Conservation (phyloP, 495 filamentous ascomycete species). For the Hypomontagnella submonticulosa region DNA sequence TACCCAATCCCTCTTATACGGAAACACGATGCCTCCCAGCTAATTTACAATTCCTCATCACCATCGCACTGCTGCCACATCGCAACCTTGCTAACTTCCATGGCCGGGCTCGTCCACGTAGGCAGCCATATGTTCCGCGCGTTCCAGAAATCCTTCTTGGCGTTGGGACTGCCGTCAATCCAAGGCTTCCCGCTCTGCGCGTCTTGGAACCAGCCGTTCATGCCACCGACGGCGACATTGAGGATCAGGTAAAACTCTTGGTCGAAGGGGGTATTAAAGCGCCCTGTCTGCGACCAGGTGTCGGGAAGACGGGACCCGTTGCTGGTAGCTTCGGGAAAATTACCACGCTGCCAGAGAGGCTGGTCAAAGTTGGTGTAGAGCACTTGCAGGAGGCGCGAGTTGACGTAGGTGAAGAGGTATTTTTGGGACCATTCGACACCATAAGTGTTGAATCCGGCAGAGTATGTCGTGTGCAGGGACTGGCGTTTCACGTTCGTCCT, state of each 20-base stretch:
- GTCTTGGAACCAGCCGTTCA: slow-evolving; percentile 88
- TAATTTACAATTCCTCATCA: slow-evolving; percentile 54
- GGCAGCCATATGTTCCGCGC: slow-evolving; percentile 73
- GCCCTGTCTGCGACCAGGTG: slow-evolving; percentile 73
- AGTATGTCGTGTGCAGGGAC: slow-evolving; percentile 80
- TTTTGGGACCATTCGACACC: slow-evolving; percentile 89
- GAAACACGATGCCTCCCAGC: not conserved
- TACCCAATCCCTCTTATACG: not conserved
- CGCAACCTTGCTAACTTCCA: slow-evolving; percentile 77
- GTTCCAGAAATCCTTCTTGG: slow-evolving; percentile 79
- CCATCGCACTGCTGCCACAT: slow-evolving; percentile 83
- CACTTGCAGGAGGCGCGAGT: slow-evolving; percentile 81
- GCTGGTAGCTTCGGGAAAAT: slow-evolving; percentile 72
- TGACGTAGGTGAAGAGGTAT: slow-evolving; percentile 87
- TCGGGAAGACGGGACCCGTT: slow-evolving; percentile 77
- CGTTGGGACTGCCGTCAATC: slow-evolving; percentile 72
- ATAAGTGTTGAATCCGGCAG: slow-evolving; percentile 74
- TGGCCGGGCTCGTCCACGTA: slow-evolving; percentile 76
- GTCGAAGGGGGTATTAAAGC: slow-evolving; percentile 78
- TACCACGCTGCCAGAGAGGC: slow-evolving; percentile 77
- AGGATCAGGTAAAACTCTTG: slow-evolving; percentile 83
- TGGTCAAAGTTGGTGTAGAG: slow-evolving; percentile 80
- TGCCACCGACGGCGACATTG: slow-evolving; percentile 83
- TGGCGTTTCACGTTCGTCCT: slow-evolving; percentile 78
- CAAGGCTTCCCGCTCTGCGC: slow-evolving; percentile 77